A percentile compares a stretch with the other conserved stretches of the same genome.
Conservation (phyloP, 371 early-diverging fungal genomes). For the Rhizopus microsporus region DNA sequence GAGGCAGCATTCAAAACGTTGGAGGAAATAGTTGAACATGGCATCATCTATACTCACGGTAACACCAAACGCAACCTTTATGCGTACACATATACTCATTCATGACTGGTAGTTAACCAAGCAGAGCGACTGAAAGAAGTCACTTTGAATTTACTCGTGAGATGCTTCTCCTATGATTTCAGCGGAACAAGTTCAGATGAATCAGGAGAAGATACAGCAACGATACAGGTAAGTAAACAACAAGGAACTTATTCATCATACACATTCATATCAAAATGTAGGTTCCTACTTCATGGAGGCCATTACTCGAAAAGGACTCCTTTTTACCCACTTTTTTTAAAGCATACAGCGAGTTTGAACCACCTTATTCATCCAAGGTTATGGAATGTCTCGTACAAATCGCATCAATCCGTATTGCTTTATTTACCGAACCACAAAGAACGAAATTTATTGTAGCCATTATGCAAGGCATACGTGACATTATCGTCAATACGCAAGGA, state of each 20-base stretch:
- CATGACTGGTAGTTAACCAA: constrained; percentile 34
- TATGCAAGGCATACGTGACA: constrained; percentile 72
- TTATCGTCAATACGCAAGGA: constrained; percentile 63
- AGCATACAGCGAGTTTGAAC: constrained; percentile 62
- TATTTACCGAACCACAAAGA: constrained; percentile 75
- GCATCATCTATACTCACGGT: constrained; percentile 48
- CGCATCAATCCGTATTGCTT: constrained; percentile 80
- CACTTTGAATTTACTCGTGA: constrained; percentile 64
- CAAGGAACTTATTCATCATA: constrained; percentile 39
- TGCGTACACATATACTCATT: not conserved
- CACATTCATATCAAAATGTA: constrained; percentile 30
- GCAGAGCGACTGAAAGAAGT: constrained; percentile 61
- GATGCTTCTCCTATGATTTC: constrained; percentile 84
- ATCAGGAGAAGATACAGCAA: constrained; percentile 80
- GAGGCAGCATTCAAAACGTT: constrained; percentile 66
- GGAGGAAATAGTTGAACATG: constrained; percentile 44
- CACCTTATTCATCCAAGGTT: constrained; percentile 61
- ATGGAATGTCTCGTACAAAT: constrained; percentile 84
- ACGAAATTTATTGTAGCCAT: constrained; percentile 67
- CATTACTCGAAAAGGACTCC: constrained; percentile 64
- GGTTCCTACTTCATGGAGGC: constrained; percentile 81
- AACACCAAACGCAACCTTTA: not conserved
- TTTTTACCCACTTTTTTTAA: constrained; percentile 76
- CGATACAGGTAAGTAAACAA: constrained; percentile 63
- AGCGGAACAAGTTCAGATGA: constrained; percentile 86